Percentiles rank a stretch among this genome's conserved stretches.
These are phyloP conservation scores for Boletus sp. DNA, from an alignment of 768 basidiomycete species.

Conservation along the genomic window DNA sequence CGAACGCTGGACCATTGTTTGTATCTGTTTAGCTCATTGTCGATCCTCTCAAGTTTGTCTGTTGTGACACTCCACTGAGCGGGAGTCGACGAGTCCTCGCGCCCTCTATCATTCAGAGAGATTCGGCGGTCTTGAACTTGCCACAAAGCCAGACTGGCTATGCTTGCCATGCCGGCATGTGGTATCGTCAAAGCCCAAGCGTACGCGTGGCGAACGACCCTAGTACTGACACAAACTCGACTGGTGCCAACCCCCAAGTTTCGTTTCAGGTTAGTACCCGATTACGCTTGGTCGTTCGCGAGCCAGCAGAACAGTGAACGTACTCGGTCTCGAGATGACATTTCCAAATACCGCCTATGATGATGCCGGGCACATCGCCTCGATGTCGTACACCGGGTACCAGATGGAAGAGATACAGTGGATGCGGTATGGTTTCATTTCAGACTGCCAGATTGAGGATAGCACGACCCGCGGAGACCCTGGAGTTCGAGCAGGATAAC, in stretches of 20 bases:
- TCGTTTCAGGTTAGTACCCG: slow-evolving; percentile 16
- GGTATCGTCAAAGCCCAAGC: not conserved
- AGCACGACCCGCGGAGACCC: slow-evolving; percentile 13
- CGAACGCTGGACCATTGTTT: slow-evolving; percentile 21
- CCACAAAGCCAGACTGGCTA: not conserved
- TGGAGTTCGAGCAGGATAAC: not conserved
- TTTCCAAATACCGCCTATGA: slow-evolving; percentile 11
- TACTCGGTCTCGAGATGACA: not conserved
- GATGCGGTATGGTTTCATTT: slow-evolving; percentile 8
- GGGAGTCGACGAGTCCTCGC: too few species aligned
- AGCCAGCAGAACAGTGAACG: not conserved
- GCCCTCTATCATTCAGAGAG: not conserved
- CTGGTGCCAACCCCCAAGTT: not conserved
- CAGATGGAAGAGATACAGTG: not conserved
- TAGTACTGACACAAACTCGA: not conserved
- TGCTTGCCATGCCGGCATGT: not conserved
- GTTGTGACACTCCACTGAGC: too few species aligned
- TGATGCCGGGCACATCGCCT: too few species aligned
- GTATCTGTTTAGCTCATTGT: slow-evolving; percentile 10
- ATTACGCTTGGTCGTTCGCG: not conserved
- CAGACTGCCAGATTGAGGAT: not conserved
- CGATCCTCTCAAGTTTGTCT: slow-evolving; percentile 13
- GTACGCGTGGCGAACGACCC: not conserved
- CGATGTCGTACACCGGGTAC: slow-evolving; percentile 1
- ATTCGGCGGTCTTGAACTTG: not conserved